These are phyloP conservation scores for Kodamaea anthophila DNA, from an alignment of 1,139 yeast genomes.

Conservation along the genomic window DNA sequence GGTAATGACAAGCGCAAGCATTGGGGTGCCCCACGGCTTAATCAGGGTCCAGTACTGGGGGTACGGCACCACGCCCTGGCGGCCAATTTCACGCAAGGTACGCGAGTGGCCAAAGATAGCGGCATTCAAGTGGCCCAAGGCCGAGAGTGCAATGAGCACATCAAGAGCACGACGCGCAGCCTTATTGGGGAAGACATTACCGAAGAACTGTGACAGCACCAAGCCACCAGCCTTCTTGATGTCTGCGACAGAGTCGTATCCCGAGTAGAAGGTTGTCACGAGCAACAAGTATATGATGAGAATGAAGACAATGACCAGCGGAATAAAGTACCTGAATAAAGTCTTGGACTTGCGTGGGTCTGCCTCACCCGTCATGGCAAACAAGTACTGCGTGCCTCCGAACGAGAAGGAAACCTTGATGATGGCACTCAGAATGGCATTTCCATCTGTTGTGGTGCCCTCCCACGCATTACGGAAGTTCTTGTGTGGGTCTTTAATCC, in stretches of 20 bases:
- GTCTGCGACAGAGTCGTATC: conserved; percentile 21
- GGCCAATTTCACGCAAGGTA: conserved; percentile 39
- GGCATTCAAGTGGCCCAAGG: conserved; percentile 37
- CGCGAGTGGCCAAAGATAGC: conserved; percentile 37
- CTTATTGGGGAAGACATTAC: conserved; percentile 20
- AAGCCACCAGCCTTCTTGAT: conserved; percentile 21
- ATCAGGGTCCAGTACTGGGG: conserved; percentile 34
- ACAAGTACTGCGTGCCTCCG: conserved; percentile 34
- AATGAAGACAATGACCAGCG: conserved; percentile 27
- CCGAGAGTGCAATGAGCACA: conserved; percentile 36
- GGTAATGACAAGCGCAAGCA: conserved; percentile 31
- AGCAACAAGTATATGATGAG: conserved; percentile 30
- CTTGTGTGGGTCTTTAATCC: conserved; percentile 24
- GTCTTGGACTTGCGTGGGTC: conserved; percentile 22
- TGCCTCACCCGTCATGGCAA: conserved; percentile 35
- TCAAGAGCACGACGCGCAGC: conserved; percentile 28
- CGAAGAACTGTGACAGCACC: conserved; percentile 26
- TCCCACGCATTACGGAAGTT: conserved; percentile 33
- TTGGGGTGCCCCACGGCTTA: conserved; percentile 39
- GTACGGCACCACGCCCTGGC: conserved; percentile 43
- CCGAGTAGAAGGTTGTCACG: conserved; percentile 35
- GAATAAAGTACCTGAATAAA: conserved; percentile 28
- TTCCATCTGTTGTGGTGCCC: conserved; percentile 37
- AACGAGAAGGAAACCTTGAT: conserved; percentile 39
- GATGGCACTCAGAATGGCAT: conserved; percentile 37